Base-by-base conservation (phyloP, 2,329 filamentous ascomycete species). In the Xenoacremonium recifei region DNA sequence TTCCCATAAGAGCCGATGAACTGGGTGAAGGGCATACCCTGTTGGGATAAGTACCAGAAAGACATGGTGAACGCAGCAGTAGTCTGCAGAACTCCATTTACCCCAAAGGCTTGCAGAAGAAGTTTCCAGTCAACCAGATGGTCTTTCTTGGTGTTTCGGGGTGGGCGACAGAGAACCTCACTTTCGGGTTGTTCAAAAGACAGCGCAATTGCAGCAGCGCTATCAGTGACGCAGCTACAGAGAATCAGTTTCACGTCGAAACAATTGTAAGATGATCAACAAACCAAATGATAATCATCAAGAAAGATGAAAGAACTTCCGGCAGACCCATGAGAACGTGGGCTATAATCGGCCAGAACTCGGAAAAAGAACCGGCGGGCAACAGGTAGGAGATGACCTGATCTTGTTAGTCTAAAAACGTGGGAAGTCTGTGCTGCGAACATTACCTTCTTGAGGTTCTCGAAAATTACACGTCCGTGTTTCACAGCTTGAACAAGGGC, bases 111-210 rank as follows among this genome's bases (percentile, higher is more conserved):
- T 47, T 91, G 84, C 2, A 87, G 62, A 25, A 91, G 77, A 13
- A 92, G 76, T 54, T 82, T 78, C 72, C 80, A 84, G 62, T 90
- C 78, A 16, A 92, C 86, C 2, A 92, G 77, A 1, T 81, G 78
- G 58, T 89, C 85, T 39, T 79, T 83, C 55, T 80, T 82, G 3
- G 81, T 75, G 48, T 84, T 79, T 31, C 87, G 77, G 0, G 86
- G 87, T 37, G 76, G 79, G 3, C 85, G 81, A 20, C 80, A 69
- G 7, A 92, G 75, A 0, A 91, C 79, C 51, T 91, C 86, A 1
- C 84, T 82, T 62, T 92, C 87, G 1, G 86, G 85, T 33, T 82
- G 76, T 59, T 92, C 87, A 58, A 88, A 90, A 0, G 86, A 85
- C 6, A 92, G 73, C 2, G 83, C 79, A 1, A 85, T 87, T 1